phyloP scores from a whole-genome alignment of 176 grass and related monocot species.

The Phyllostachys edulis region DNA sequence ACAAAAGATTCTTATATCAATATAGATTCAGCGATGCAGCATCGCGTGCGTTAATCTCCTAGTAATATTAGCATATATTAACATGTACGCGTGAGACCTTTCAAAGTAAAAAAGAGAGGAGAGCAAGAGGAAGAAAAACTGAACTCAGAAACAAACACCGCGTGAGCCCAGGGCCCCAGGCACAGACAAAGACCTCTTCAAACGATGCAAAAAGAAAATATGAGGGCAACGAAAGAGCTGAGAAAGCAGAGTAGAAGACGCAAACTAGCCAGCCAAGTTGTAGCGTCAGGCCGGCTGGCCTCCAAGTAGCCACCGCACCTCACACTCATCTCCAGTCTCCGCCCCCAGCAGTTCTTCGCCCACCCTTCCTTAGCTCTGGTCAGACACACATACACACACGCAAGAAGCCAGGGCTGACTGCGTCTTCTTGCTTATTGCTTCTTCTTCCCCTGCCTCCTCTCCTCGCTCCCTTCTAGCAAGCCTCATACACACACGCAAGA shows the following conservation, averaged over 20 bases:
- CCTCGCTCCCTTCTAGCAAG: too few species aligned
- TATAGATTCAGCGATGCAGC: too few species aligned
- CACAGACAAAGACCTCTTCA: not conserved
- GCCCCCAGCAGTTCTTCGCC: constrained; percentile 9
- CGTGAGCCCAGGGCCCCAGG: not conserved
- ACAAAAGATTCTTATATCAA: too few species aligned
- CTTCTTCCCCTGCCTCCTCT: too few species aligned
- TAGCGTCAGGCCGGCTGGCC: not conserved
- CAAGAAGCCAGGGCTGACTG: too few species aligned
- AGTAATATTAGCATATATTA: too few species aligned
- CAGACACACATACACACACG: too few species aligned
- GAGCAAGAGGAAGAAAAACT: too few species aligned
- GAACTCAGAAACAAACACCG: not conserved
- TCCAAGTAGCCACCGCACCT: not conserved
- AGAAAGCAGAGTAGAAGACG: constrained; percentile 10
- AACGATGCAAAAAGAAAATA: not conserved
- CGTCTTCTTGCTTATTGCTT: too few species aligned
- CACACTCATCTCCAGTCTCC: not conserved
- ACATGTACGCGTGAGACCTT: too few species aligned
- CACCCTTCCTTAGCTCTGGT: not conserved
- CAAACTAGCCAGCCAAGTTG: not conserved
- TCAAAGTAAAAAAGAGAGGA: too few species aligned
- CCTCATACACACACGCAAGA: constrained; percentile 12
- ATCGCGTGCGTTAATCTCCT: too few species aligned
- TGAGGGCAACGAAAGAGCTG: not conserved